phyloP scores from a whole-genome alignment of 2,329 filamentous ascomycete genomes.

The Thielaviopsis ethacetica region DNA sequence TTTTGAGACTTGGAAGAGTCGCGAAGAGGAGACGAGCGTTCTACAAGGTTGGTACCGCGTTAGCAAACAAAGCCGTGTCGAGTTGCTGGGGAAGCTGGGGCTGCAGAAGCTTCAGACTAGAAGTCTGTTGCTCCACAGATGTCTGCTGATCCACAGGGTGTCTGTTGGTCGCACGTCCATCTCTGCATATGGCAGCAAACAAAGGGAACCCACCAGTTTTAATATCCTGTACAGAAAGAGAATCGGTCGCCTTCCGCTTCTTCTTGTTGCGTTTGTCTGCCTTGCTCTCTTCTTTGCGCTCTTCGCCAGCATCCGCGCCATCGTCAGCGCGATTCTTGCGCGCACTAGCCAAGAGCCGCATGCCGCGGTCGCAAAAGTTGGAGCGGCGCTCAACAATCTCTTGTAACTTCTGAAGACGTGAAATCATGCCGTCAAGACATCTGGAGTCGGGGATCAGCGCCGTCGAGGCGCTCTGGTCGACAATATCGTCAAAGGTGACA shows the following conservation, averaged over 20 bases:
- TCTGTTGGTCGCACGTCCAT: too few species aligned
- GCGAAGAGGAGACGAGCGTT: constrained; percentile 36
- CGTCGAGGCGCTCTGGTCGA: constrained; percentile 43
- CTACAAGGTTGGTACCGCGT: constrained; percentile 18
- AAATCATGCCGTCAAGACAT: constrained; percentile 45
- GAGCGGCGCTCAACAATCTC: constrained; percentile 52
- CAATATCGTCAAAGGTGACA: constrained; percentile 51
- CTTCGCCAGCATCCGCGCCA: constrained; percentile 28
- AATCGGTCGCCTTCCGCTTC: constrained; percentile 59
- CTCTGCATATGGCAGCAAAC: not conserved
- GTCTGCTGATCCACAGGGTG: not conserved
- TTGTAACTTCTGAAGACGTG: constrained; percentile 45
- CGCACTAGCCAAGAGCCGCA: constrained; percentile 51
- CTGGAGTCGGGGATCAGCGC: constrained; percentile 46
- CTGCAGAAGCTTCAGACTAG: not conserved
- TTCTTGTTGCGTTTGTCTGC: constrained; percentile 51
- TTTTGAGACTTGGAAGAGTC: constrained; percentile 35
- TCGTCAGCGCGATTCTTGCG: constrained; percentile 47
- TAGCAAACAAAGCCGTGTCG: constrained; percentile 5
- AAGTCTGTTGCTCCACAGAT: not conserved
- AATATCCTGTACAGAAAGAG: constrained; percentile 36
- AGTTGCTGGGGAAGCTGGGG: not conserved
- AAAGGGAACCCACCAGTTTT: constrained; percentile 18
- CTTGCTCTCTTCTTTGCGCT: constrained; percentile 28
- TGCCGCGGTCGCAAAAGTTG: constrained; percentile 52